Evolutionary conservation across 164 flowering plant species (phyloP).

Genomic region (Nymphaea thermarum): DNA sequence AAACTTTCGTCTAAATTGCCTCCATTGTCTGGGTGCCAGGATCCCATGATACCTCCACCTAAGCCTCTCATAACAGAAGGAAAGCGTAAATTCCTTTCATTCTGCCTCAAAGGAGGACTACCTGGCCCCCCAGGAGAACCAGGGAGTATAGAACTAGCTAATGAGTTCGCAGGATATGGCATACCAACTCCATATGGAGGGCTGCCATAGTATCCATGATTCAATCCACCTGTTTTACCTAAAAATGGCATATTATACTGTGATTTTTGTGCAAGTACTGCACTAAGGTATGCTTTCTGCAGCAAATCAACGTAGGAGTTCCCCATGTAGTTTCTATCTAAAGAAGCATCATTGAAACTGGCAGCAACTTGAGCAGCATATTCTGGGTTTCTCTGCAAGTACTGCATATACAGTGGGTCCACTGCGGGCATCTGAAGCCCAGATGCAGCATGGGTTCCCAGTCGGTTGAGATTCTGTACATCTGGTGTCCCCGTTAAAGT

Average conservation of each 20-base stretch:
- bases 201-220: conserved; percentile 53
- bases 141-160: conserved; percentile 39
- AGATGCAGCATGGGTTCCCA: conserved; percentile 35
- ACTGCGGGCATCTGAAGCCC: conserved; percentile 30
- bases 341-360: conserved; percentile 32
- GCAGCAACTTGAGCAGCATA: conserved; percentile 50
- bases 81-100: conserved; percentile 45
- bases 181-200: conserved; percentile 51
- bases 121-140: conserved; percentile 52
- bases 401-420: conserved; percentile 69
- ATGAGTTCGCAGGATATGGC: conserved; percentile 63
- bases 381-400: conserved; percentile 45
- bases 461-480: conserved; percentile 33
- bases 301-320: conserved; percentile 43
- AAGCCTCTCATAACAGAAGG: conserved; percentile 55
- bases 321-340: conserved; percentile 41
- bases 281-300: conserved; percentile 69
- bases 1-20: conserved; percentile 43
- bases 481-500: conserved; percentile 44
- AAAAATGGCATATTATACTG: conserved; percentile 42
- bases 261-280: conserved; percentile 56
- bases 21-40: conserved; percentile 54
- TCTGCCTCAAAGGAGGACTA: conserved; percentile 41
- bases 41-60: conserved; percentile 35
- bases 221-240: conserved; percentile 39